phyloP scores from a whole-genome alignment of 148 eudicot genomes.

The Vaccinium macrocarpon region DNA sequence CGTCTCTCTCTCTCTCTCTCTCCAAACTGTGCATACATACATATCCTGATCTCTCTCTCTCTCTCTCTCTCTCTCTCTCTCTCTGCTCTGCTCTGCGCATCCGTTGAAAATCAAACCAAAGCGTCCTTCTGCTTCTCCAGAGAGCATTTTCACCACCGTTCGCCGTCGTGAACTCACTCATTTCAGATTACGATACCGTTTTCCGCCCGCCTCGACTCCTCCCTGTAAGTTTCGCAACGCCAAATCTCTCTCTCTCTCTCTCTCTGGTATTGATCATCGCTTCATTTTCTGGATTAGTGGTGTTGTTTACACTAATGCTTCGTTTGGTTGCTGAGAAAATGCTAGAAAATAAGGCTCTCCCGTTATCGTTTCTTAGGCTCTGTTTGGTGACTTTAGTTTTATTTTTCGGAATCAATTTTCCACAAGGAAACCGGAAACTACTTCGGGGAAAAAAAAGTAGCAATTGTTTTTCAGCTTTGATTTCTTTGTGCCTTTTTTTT shows the following conservation, averaged over 20 bases:
- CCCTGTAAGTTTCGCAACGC: slow-evolving; percentile 11
- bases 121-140: background rate
- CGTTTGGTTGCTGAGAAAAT: slow-evolving; percentile 11
- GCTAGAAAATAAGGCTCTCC: background rate
- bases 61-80: background rate
- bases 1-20: slow-evolving; percentile 7
- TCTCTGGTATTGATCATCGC: background rate
- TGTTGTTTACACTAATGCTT: background rate
- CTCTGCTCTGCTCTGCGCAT: background rate
- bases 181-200: background rate
- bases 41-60: slow-evolving; percentile 3
- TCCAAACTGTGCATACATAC: background rate
- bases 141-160: background rate
- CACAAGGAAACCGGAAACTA: too few relatives aligned
- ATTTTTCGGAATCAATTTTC: background rate
- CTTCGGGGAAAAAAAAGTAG: background rate
- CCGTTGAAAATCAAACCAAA: slow-evolving; percentile 1
- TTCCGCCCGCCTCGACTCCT: background rate
- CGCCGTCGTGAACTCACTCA: background rate
- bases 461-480: background rate
- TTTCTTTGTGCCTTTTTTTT: background rate
- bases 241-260: background rate
- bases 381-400: background rate
- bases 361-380: background rate
- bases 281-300: background rate